These are phyloP conservation scores for Aspergillus sclerotioniger DNA, from an alignment of 495 filamentous ascomycete species.

Conservation along the genomic window DNA sequence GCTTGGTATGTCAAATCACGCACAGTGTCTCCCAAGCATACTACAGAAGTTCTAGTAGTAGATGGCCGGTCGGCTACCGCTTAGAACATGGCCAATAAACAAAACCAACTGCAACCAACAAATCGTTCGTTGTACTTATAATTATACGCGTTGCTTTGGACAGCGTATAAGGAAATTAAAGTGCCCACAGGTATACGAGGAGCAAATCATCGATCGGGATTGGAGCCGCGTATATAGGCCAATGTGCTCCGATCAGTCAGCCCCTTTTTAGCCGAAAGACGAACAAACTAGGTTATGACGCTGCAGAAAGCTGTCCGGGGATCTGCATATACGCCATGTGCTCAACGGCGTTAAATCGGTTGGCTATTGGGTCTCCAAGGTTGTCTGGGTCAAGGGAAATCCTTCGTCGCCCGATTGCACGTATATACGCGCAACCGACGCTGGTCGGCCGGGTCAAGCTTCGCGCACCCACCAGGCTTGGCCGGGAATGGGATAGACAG, in stretches of 20 bases:
- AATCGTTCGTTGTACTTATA: too few species aligned
- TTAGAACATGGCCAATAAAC: too few species aligned
- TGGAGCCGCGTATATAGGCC: background rate
- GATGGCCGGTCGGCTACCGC: too few species aligned
- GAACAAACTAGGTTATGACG: constrained; percentile 1
- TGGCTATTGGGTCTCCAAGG: background rate
- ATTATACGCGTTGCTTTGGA: too few species aligned
- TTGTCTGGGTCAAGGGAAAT: background rate
- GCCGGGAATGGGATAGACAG: background rate
- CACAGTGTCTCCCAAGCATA: too few species aligned
- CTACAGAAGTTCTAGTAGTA: too few species aligned
- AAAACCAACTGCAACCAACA: too few species aligned
- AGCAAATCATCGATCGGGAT: background rate
- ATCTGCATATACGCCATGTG: background rate
- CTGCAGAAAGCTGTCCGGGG: background rate
- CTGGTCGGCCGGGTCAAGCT: background rate
- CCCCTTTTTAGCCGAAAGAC: background rate
- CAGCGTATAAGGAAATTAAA: too few species aligned
- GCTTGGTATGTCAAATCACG: too few species aligned
- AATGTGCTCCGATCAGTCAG: background rate
- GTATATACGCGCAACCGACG: background rate
- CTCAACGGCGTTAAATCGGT: background rate
- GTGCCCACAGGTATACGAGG: background rate
- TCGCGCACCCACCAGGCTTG: background rate
- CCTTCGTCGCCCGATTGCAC: background rate